Percentiles rank a stretch among this genome's conserved stretches.
Evolutionary conservation across 2,329 filamentous ascomycete genomes (phyloP).

Genomic region (Zymoseptoria pseudotritici): DNA sequence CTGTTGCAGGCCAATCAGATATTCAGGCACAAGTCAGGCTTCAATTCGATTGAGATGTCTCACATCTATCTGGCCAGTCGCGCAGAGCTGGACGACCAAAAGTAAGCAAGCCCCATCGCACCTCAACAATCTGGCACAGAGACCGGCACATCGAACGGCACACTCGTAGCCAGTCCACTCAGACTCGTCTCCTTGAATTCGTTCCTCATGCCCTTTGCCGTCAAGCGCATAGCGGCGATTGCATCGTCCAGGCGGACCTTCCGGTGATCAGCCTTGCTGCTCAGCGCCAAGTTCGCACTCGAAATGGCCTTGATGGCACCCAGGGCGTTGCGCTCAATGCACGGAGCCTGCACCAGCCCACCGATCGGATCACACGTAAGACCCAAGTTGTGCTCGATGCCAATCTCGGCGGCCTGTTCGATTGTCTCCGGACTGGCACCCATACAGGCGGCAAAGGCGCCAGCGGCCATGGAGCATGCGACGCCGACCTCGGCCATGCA

Average conservation of each 20-base stretch:
- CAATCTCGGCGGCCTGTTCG: conserved; percentile 47
- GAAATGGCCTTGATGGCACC: conserved; percentile 47
- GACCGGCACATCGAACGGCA: conserved; percentile 45
- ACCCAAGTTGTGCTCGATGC: conserved; percentile 47
- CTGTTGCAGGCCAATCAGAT: too few relatives aligned
- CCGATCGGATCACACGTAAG: conserved; percentile 47
- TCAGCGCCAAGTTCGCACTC: conserved; percentile 45
- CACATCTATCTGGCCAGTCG: too few relatives aligned
- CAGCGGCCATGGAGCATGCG: conserved; percentile 47
- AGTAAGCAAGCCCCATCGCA: too few relatives aligned
- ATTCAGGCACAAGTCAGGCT: too few relatives aligned
- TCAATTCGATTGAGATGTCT: too few relatives aligned
- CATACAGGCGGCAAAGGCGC: conserved; percentile 47
- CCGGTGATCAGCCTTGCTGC: conserved; percentile 38
- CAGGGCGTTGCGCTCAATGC: conserved; percentile 46
- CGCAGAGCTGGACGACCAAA: too few relatives aligned
- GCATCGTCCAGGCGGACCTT: conserved; percentile 47
- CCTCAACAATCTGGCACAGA: conserved; percentile 46
- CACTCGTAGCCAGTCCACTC: conserved; percentile 45
- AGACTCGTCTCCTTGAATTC: conserved; percentile 49
- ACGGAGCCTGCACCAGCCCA: conserved; percentile 45
- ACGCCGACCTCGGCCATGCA: conserved; percentile 51
- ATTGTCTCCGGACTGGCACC: conserved; percentile 45
- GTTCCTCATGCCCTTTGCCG: conserved; percentile 46
- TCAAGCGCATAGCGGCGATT: conserved; percentile 45